Evolutionary conservation across 2,329 filamentous ascomycete genomes (phyloP), one percentile per base, ranked within the genome.

Genomic region (Colletotrichum brevisporum): DNA sequence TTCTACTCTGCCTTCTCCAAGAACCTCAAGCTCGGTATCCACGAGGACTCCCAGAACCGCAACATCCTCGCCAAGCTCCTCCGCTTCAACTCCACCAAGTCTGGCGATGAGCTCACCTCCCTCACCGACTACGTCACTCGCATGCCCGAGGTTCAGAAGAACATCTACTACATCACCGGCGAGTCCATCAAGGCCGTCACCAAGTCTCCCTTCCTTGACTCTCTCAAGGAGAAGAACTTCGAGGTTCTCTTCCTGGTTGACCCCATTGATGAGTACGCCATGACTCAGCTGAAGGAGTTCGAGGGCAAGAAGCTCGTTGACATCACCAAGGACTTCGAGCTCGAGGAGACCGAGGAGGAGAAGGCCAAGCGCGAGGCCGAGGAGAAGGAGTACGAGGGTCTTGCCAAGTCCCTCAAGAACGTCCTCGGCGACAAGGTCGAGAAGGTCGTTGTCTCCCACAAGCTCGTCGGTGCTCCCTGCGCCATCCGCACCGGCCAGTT

Each of bases 111-210:
- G 88, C 85, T 88, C 80, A 98, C 95, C 76, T 99, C 96, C 64
- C 93, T 99, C 82, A 83, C 91, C 72, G 96, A 99, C 92, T 99
- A 99, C 85, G 89, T 98, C 83, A 98, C 96, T 75, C 96, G 96
- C 86, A 99, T 99, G 96, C 92, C 94, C 71, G 95, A 98, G 90
- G 95, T 98, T 90, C 96, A 99, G 92, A 98, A 98, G 92, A 95
- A 99, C 88, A 94, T 99, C 86, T 99, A 99, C 92, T 99, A 98
- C 94, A 99, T 99, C 90, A 99, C 96, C 73, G 96, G 96, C 87
- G 96, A 99, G 91, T 97, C 95, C 67, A 91, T 97, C 88, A 98
- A 98, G 91, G 96, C 96, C 75, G 96, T 99, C 76, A 86, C 92
- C 84, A 97, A 97, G 90, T 99, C 96, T 76, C 96, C 96, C 78